These are phyloP conservation scores for Diaporthe velutina DNA, from an alignment of 2,329 filamentous ascomycete genomes.

Conservation along the genomic window DNA sequence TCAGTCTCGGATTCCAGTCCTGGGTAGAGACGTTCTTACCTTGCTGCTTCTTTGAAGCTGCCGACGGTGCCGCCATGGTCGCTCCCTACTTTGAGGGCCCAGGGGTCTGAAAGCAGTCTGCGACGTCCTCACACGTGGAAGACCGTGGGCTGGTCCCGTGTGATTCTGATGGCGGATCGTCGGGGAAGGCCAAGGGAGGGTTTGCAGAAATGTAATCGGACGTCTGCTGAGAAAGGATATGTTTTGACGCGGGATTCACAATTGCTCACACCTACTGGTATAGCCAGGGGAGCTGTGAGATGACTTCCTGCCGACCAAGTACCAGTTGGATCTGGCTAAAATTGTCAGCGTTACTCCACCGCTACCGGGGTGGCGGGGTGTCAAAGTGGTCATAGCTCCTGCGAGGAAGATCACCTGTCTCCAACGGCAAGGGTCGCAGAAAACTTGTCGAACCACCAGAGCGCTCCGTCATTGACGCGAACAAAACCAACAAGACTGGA, in stretches of 20 bases:
- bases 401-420: neutral
- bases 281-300: neutral
- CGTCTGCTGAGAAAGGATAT: neutral
- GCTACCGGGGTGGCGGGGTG: slow-evolving; percentile 6
- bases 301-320: neutral
- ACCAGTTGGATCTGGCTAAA: neutral
- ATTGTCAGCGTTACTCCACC: slow-evolving; percentile 25
- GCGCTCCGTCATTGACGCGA: neutral
- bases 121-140: neutral
- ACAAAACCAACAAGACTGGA: neutral
- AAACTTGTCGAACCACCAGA: slow-evolving; percentile 27
- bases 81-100: slow-evolving; percentile 31
- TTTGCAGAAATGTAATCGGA: neutral
- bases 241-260: neutral
- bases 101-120: neutral
- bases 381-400: slow-evolving; percentile 37
- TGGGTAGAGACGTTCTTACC: slow-evolving; percentile 59
- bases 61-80: slow-evolving; percentile 64
- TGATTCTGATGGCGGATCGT: neutral
- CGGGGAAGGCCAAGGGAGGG: neutral
- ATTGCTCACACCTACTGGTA: neutral
- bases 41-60: slow-evolving; percentile 79
- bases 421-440: slow-evolving; percentile 5
- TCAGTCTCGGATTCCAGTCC: slow-evolving; percentile 7
- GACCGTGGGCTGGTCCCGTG: neutral